A percentile compares a stretch with the other conserved stretches of the same genome.
These are phyloP conservation scores for Beta macrorhiza DNA, from an alignment of 179 eudicot genomes.

Conservation along the genomic window DNA sequence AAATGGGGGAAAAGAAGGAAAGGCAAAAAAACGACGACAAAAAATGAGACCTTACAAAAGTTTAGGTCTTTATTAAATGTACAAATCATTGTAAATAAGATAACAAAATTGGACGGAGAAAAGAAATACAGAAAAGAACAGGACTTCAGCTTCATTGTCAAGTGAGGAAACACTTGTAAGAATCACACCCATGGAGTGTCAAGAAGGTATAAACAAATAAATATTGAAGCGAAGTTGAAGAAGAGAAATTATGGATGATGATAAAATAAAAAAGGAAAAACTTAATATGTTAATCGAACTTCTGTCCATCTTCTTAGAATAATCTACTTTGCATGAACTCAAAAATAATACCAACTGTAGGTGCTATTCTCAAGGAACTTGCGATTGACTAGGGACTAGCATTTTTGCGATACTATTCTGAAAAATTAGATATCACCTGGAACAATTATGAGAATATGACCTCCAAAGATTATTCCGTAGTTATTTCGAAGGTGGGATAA, in stretches of 20 bases:
- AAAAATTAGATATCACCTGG: background rate
- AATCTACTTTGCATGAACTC: background rate
- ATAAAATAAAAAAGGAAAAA: too few species aligned
- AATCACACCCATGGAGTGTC: background rate
- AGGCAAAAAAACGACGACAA: background rate
- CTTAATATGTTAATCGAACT: background rate
- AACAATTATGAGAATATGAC: background rate
- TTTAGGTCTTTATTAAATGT: background rate
- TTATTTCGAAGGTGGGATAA: background rate
- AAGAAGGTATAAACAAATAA: background rate
- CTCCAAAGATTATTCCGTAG: background rate
- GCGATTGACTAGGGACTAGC: background rate
- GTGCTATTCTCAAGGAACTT: background rate
- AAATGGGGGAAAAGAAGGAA: background rate
- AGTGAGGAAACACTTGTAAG: background rate
- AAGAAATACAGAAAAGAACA: background rate
- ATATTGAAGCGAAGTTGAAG: background rate
- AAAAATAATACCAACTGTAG: background rate
- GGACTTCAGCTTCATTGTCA: background rate
- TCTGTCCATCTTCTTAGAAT: background rate
- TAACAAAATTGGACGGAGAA: background rate
- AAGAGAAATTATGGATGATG: background rate
- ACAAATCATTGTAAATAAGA: background rate
- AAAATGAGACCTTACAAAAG: background rate
- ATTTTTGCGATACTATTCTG: background rate